Conservation (phyloP, 306 rosid species). For the Trifolium fragiferum region DNA sequence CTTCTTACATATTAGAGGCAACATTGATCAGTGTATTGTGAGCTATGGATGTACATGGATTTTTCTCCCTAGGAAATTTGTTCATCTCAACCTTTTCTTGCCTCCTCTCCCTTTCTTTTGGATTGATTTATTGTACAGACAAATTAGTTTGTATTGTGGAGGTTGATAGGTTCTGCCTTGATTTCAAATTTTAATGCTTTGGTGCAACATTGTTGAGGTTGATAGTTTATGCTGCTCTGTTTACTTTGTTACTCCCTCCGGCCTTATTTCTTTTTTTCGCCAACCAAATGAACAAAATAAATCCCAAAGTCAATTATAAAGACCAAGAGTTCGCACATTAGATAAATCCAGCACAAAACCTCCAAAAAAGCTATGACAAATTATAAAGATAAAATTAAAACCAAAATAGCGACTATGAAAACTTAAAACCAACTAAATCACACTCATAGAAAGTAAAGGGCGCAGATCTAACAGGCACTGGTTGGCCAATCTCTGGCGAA, state of each 20-base stretch:
- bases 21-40: neutral
- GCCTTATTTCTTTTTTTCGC: no score
- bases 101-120: slow-evolving; percentile 10
- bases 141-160: slow-evolving; percentile 2
- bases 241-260: slow-evolving; percentile 3
- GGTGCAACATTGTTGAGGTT: neutral
- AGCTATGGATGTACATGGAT: neutral
- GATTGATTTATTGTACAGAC: slow-evolving; percentile 7
- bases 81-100: neutral
- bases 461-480: slow-evolving; percentile 24
- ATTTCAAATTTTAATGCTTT: slow-evolving; percentile 15
- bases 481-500: slow-evolving; percentile 49
- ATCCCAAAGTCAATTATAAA: neutral
- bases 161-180: slow-evolving; percentile 16
- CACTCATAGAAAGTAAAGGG: neutral
- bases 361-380: neutral
- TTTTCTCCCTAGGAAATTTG: slow-evolving; percentile 16
- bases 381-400: neutral
- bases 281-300: neutral
- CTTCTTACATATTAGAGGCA: slow-evolving; percentile 12
- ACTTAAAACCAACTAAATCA: slow-evolving; percentile 7
- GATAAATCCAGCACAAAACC: slow-evolving; percentile 33
- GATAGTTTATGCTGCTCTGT: slow-evolving; percentile 15
- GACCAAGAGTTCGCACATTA: slow-evolving; percentile 2
- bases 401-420: neutral